Conservation (phyloP, 2,329 filamentous ascomycete genomes). For the Alternaria incomplexa region DNA sequence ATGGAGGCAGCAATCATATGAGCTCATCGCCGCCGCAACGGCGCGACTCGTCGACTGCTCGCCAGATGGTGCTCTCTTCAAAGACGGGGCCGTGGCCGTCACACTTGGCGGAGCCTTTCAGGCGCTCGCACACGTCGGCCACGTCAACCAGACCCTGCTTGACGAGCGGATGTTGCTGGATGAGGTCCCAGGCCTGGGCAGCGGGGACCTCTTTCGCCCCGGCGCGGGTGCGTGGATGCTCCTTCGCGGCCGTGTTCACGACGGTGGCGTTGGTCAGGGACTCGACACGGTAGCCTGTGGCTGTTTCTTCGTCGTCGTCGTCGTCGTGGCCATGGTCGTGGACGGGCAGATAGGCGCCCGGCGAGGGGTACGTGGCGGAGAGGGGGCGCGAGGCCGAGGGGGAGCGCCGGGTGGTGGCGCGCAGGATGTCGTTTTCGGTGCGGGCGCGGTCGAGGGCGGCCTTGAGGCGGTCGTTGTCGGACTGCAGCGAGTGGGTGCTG, state of each 20-base stretch:
- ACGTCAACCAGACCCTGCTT: constrained; percentile 81
- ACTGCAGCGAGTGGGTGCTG: constrained; percentile 71
- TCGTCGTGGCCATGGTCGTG: constrained; percentile 24
- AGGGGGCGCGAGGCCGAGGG: constrained; percentile 51
- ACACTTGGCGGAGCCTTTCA: constrained; percentile 78
- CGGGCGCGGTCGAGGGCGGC: constrained; percentile 81
- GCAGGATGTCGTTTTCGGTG: constrained; percentile 92
- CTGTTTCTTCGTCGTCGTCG: constrained; percentile 15
- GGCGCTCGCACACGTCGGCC: constrained; percentile 75
- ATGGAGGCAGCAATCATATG: constrained; percentile 51
- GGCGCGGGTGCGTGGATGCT: constrained; percentile 30
- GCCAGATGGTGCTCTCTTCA: constrained; percentile 73
- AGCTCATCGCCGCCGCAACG: constrained; percentile 80
- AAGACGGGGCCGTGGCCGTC: constrained; percentile 89
- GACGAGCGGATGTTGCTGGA: constrained; percentile 80
- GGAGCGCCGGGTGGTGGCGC: constrained; percentile 69
- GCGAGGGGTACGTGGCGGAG: constrained; percentile 49
- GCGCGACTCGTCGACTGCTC: constrained; percentile 79
- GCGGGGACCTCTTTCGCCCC: constrained; percentile 41
- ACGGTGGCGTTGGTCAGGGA: constrained; percentile 37
- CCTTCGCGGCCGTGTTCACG: constrained; percentile 37
- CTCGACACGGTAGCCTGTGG: constrained; percentile 40
- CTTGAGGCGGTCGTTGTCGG: constrained; percentile 87
- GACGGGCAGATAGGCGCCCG: constrained; percentile 34
- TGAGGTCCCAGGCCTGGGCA: constrained; percentile 80